A percentile compares a stretch with the other conserved stretches of the same genome.
These are phyloP conservation scores for Sanguinoderma infundibulare DNA, from an alignment of 1,284 basidiomycete species.

Conservation along the genomic window DNA sequence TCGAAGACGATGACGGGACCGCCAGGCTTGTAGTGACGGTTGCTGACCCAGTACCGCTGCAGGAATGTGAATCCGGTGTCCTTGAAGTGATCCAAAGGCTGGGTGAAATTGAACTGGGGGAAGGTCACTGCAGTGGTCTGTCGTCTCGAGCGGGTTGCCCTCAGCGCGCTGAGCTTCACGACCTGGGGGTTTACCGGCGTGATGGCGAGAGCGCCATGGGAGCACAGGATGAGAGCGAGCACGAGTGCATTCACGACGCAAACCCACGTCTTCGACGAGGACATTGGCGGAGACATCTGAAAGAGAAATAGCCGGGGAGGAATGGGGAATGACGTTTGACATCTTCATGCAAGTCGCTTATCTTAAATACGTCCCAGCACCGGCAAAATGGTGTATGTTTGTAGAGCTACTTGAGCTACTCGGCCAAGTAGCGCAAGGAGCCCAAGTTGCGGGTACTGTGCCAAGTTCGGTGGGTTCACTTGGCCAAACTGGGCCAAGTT, in stretches of 20 bases:
- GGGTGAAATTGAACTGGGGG: conserved; percentile 71
- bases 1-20: conserved; percentile 85
- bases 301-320: too few relatives aligned
- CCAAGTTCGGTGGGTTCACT: too few relatives aligned
- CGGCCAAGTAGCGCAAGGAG: too few relatives aligned
- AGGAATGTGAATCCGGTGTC: conserved; percentile 57
- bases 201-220: neutral
- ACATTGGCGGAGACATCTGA: neutral
- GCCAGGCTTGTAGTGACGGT: conserved; percentile 78
- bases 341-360: neutral
- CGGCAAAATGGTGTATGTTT: too few relatives aligned
- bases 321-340: neutral
- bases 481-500: too few relatives aligned
- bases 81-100: conserved; percentile 85
- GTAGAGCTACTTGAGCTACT: too few relatives aligned
- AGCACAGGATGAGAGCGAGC: conserved; percentile 1
- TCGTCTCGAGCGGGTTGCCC: neutral
- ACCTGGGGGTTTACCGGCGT: conserved; percentile 11
- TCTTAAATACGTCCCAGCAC: too few relatives aligned
- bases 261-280: neutral
- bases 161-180: conserved; percentile 12
- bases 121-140: conserved; percentile 40
- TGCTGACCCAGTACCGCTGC: conserved; percentile 89
- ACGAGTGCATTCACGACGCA: neutral
- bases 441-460: too few relatives aligned